Evolutionary conservation across 2,329 filamentous ascomycete species (phyloP).

Genomic region (Nemania abortiva): DNA sequence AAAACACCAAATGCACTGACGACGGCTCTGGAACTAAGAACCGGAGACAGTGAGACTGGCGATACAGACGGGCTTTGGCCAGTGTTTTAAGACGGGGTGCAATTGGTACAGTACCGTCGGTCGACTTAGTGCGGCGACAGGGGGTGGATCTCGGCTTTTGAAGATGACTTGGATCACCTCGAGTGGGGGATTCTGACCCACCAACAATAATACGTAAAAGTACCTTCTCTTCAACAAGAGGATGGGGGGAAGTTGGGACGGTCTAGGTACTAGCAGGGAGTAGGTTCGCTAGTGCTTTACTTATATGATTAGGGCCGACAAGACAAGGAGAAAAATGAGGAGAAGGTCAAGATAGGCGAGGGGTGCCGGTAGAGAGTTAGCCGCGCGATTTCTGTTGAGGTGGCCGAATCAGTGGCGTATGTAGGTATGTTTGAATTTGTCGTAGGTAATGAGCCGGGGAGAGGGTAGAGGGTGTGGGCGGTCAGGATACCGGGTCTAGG

Average conservation of each 20-base stretch:
- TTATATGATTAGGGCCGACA: background rate
- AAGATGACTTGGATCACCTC: conserved; percentile 27
- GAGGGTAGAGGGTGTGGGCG: conserved; percentile 4
- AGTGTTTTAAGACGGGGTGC: conserved; percentile 26
- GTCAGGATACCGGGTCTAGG: conserved; percentile 4
- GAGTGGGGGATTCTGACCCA: conserved; percentile 34
- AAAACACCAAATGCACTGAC: conserved; percentile 7
- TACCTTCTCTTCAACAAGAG: conserved; percentile 12
- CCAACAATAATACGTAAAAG: conserved; percentile 11
- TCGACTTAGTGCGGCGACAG: conserved; percentile 30
- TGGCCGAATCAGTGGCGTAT: conserved; percentile 4
- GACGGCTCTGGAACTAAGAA: conserved; percentile 17
- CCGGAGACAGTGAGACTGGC: conserved; percentile 9
- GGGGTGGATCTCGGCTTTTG: conserved; percentile 26
- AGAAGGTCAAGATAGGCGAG: conserved; percentile 1
- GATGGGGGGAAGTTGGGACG: conserved; percentile 9
- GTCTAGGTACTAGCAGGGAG: conserved; percentile 13
- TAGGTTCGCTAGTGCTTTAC: conserved; percentile 13
- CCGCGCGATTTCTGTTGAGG: conserved; percentile 33
- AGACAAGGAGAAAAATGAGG: conserved; percentile 13
- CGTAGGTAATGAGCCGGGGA: conserved; percentile 13
- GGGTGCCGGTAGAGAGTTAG: conserved; percentile 9
- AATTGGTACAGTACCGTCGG: conserved; percentile 4
- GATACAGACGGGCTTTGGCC: conserved; percentile 21
- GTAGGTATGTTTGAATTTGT: conserved; percentile 22